These are phyloP conservation scores for Coemansia sp. DNA, from an alignment of 192 early-diverging fungal genomes.

Conservation along the genomic window DNA sequence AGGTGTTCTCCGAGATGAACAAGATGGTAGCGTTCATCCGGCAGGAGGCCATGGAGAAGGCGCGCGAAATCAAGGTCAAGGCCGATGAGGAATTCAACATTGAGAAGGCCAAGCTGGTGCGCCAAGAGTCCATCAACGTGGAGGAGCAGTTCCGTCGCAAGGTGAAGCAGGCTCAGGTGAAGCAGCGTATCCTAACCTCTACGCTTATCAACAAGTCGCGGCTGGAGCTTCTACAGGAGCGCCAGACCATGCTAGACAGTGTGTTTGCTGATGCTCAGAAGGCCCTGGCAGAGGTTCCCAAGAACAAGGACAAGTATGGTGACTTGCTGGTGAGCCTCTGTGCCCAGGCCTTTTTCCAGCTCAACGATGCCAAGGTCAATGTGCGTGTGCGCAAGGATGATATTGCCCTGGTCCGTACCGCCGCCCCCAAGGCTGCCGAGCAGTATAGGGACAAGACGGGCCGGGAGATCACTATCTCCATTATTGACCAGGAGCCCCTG, in stretches of 20 bases:
- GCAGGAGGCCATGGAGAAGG: conserved; percentile 98
- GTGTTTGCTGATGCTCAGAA: conserved; percentile 68
- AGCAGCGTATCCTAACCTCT: conserved; percentile 91
- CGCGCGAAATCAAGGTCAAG: conserved; percentile 97
- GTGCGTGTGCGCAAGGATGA: conserved; percentile 72
- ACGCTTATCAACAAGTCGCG: conserved; percentile 96
- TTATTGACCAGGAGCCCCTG: conserved; percentile 57
- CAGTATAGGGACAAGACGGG: conserved; percentile 57
- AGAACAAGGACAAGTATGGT: conserved; percentile 60
- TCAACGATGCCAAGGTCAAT: conserved; percentile 75
- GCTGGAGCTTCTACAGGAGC: conserved; percentile 77
- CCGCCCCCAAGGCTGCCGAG: conserved; percentile 45
- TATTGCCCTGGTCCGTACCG: conserved; percentile 53
- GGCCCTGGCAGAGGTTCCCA: conserved; percentile 53
- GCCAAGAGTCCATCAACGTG: conserved; percentile 94
- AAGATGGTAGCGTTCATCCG: conserved; percentile 99
- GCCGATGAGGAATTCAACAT: conserved; percentile 99
- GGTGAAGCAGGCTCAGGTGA: conserved; percentile 94
- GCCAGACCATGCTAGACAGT: conserved; percentile 80
- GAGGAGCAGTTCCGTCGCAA: conserved; percentile 95
- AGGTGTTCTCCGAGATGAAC: conserved; percentile 95
- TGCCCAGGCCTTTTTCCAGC: conserved; percentile 72
- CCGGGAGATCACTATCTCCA: conserved; percentile 22
- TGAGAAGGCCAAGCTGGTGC: conserved; percentile 95
- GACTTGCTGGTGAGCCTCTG: conserved; percentile 61